Conservation (phyloP, 2,329 filamentous ascomycete genomes). For the Botrytis elliptica region DNA sequence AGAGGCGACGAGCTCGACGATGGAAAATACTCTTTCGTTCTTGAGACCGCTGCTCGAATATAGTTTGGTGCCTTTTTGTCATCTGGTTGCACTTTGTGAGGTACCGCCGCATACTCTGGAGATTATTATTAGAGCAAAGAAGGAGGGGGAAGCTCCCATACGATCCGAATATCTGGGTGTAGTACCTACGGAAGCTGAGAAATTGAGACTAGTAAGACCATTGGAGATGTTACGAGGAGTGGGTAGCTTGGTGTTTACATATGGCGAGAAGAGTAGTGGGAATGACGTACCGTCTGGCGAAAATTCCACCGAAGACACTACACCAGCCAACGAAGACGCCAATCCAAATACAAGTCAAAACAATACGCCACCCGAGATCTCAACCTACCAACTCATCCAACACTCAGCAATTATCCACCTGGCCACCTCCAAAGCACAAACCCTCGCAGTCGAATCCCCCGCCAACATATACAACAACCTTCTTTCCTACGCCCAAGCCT, state of each 20-base stretch:
- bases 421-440: neutral
- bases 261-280: neutral
- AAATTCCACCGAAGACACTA: neutral
- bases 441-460: neutral
- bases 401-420: neutral
- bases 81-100: neutral
- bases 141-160: neutral
- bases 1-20: neutral
- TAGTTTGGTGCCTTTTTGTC: constrained; percentile 2
- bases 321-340: neutral
- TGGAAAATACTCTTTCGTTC: neutral
- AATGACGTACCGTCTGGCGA: neutral
- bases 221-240: neutral
- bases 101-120: neutral
- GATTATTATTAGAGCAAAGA: neutral
- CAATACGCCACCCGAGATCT: neutral
- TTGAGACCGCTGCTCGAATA: neutral
- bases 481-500: neutral
- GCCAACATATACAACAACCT: neutral
- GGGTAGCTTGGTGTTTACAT: neutral
- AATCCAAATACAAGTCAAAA: neutral
- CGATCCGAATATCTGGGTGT: neutral
- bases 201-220: neutral
- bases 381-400: neutral
- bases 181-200: neutral